These are phyloP conservation scores for Spinacia oleracea DNA, from an alignment of 179 eudicot genomes.

Conservation along the genomic window DNA sequence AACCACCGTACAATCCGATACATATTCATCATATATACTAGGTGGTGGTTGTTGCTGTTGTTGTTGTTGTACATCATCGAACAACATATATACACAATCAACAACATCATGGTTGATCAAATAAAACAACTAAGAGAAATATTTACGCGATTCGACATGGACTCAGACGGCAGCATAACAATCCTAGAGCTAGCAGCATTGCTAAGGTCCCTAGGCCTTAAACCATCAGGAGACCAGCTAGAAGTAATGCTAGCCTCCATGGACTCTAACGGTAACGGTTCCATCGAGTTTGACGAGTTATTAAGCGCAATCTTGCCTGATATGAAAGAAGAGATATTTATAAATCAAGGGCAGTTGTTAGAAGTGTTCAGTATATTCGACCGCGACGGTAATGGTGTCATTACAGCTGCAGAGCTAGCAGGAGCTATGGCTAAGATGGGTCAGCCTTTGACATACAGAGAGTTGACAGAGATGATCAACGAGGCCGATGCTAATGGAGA, in stretches of 20 bases:
- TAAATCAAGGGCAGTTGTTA: constrained; percentile 61
- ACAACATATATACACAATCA: not conserved
- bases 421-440: constrained; percentile 94
- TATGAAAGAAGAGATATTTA: constrained; percentile 50
- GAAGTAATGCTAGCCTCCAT: constrained; percentile 48
- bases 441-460: constrained; percentile 70
- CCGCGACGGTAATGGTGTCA: constrained; percentile 79
- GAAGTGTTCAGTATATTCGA: constrained; percentile 74
- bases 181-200: constrained; percentile 80
- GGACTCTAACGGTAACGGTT: constrained; percentile 78
- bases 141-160: constrained; percentile 78
- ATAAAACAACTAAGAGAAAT: constrained; percentile 55
- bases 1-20: not conserved
- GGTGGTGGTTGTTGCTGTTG: not conserved
- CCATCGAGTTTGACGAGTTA: constrained; percentile 72
- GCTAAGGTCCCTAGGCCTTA: constrained; percentile 79
- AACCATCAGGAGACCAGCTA: constrained; percentile 72
- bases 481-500: constrained; percentile 63
- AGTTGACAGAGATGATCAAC: constrained; percentile 54
- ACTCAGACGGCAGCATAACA: constrained; percentile 81
- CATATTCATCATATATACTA: no score
- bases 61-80: not conserved
- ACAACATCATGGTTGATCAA: constrained; percentile 35
- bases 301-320: constrained; percentile 59
- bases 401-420: constrained; percentile 87